Base-by-base conservation (phyloP, 495 filamentous ascomycete species). In the Aspergillus cavernicola region DNA sequence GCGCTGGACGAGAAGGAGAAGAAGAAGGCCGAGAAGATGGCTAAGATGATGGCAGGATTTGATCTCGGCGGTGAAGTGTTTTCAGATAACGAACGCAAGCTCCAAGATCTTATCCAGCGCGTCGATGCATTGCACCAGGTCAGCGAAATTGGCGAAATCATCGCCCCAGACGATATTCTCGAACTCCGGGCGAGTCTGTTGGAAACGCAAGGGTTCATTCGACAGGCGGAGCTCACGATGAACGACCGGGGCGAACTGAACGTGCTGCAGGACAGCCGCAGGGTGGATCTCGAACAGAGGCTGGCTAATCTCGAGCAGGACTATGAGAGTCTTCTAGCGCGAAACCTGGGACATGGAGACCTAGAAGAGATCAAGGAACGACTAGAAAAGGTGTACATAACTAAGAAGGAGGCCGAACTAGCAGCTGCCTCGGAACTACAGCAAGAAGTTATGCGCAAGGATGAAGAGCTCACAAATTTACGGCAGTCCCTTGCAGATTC, bases 21-120 rank as follows among this genome's bases (percentile, higher is more conserved):
- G 78, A 92, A 90, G 77, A 98, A 97, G 77, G 89, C 89, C 6
- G 93, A 97, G 74, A 90, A 90, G 66, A 98, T 98, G 93, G 93
- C 93, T 23, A 89, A 96, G 81, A 98, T 98, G 93, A 96, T 98
- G 92, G 92, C 93, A 42, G 89, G 92, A 6, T 97, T 98, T 56
- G 92, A 97, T 63, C 80, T 97, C 28, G 90, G 88, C 32, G 86
- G 84, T 18, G 91, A 97, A 49, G 82, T 90, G 13, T 91, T 97
- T 70, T 93, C 88, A 36, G 87, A 90, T 31, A 96, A 96, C 61
- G 93, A 97, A 66, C 80, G 85, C 53, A 85, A 83, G 41, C 85
- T 98, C 35, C 82, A 88, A 61, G 80, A 85, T 48, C 83, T 89
- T 50, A 91, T 97, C 57, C 81, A 87, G 46, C 85, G 86, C 55